These are phyloP conservation scores for Moniliophthora roreri DNA, from an alignment of 1,284 basidiomycete species.

Conservation along the genomic window DNA sequence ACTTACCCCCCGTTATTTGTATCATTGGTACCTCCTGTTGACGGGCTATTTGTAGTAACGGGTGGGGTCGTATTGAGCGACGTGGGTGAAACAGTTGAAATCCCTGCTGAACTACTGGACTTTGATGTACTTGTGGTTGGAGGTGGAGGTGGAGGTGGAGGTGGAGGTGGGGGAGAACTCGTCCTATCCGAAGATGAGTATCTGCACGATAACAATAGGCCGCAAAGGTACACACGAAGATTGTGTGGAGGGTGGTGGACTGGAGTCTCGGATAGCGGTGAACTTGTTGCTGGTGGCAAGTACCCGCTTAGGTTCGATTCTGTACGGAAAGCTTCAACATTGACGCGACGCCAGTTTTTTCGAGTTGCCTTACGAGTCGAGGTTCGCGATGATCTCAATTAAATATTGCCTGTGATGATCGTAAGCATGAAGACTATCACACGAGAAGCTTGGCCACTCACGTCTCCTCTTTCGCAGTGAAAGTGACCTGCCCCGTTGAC, in stretches of 20 bases:
- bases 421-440: neutral
- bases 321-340: neutral
- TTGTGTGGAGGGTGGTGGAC: neutral
- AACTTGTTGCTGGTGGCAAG: neutral
- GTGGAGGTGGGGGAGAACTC: neutral
- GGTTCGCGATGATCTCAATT: constrained; percentile 1
- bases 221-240: neutral
- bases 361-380: neutral
- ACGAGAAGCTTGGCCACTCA: neutral
- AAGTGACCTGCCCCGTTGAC: neutral
- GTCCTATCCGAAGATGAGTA: no score
- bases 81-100: no score
- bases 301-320: neutral
- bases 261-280: neutral
- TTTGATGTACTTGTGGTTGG: no score
- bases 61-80: no score
- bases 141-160: neutral
- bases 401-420: neutral
- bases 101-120: no score
- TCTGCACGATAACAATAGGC: no score
- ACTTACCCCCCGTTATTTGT: no score
- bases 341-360: neutral
- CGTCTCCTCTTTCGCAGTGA: neutral
- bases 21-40: no score
- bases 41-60: no score